Evolutionary conservation across 2,329 filamentous ascomycete species (phyloP), one percentile per base, ranked within the genome.

Genomic region (Scedosporium boydii): DNA sequence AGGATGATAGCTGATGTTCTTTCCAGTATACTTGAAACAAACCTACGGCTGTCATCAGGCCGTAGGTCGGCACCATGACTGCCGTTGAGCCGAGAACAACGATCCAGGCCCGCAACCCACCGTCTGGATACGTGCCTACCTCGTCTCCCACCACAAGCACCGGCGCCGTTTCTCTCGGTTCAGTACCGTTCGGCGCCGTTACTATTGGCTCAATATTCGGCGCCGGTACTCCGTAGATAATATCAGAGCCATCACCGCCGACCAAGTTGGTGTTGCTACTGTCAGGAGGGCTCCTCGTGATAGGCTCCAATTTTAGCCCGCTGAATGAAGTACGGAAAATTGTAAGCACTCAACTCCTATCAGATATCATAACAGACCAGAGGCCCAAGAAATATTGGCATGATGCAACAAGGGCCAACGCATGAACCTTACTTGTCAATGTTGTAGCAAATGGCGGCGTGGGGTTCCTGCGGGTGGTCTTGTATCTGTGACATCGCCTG

Each of bases 21-120:
- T 84, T 80, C 65, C 95, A 83, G 73, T 93, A 93, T 14, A 87
- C 84, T 75, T 93, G 87, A 73, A 93, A 89, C 1, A 88, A 87
- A 41, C 87, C 89, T 16, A 89, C 80, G 64, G 83, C 84, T 73
- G 89, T 89, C 79, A 91, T 86, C 67, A 91, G 79, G 0, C 90
- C 90, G 64, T 91, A 87, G 6, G 84, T 82, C 6, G 86, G 87
- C 62, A 87, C 76, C 73, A 92, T 86, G 27, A 86, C 86, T 66
- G 83, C 84, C 73, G 92, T 93, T 6, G 86, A 87, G 21, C 89
- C 90, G n/a, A 91, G 75, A 1, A 93, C 88, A 6, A 93, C 89
- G 6, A 88, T 78, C 88, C 90, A 93, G 61, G 86, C 88, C 68
- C 81, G 73, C 4, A 82, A 72, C 4, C 90, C 90, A 34, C 90